phyloP scores from a whole-genome alignment of 1,284 basidiomycete species.

The Heterobasidion parviporum region DNA sequence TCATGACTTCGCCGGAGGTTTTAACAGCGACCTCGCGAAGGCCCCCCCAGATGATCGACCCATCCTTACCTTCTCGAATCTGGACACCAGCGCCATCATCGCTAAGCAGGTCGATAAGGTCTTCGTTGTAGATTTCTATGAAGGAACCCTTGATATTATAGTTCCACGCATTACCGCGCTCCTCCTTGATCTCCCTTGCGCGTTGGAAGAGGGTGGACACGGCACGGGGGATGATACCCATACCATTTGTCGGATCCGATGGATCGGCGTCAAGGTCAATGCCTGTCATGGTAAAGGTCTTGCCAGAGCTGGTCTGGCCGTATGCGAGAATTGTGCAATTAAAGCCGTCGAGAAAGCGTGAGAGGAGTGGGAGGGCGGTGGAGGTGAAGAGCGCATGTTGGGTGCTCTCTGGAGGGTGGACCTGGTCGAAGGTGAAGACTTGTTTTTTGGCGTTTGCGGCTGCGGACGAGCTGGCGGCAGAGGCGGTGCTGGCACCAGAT shows the following conservation, averaged over 20 bases:
- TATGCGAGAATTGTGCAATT: constrained; percentile 98
- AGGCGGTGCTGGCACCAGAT: constrained; percentile 32
- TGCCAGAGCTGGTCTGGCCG: constrained; percentile 95
- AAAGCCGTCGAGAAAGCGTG: constrained; percentile 90
- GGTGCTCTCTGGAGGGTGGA: constrained; percentile 75
- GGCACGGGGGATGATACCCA: constrained; percentile 94
- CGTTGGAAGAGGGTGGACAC: constrained; percentile 86
- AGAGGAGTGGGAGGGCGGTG: constrained; percentile 80
- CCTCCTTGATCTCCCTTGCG: constrained; percentile 69
- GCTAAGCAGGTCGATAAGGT: constrained; percentile 84
- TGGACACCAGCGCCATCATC: constrained; percentile 68
- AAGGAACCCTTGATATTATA: constrained; percentile 80
- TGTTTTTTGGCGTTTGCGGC: constrained; percentile 68
- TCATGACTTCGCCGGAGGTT: constrained; percentile 86
- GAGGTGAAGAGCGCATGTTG: constrained; percentile 82
- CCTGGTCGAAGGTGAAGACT: constrained; percentile 89
- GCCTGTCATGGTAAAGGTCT: constrained; percentile 96
- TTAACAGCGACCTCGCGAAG: constrained; percentile 85
- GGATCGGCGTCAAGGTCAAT: constrained; percentile 80
- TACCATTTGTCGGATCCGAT: constrained; percentile 63
- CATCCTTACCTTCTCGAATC: constrained; percentile 94
- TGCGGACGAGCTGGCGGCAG: constrained; percentile 43
- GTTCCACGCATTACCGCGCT: constrained; percentile 64
- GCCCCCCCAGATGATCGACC: constrained; percentile 95
- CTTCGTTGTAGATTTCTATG: constrained; percentile 98